Conservation (phyloP, 2,329 filamentous ascomycete genomes). For the Annulohypoxylon truncatum region DNA sequence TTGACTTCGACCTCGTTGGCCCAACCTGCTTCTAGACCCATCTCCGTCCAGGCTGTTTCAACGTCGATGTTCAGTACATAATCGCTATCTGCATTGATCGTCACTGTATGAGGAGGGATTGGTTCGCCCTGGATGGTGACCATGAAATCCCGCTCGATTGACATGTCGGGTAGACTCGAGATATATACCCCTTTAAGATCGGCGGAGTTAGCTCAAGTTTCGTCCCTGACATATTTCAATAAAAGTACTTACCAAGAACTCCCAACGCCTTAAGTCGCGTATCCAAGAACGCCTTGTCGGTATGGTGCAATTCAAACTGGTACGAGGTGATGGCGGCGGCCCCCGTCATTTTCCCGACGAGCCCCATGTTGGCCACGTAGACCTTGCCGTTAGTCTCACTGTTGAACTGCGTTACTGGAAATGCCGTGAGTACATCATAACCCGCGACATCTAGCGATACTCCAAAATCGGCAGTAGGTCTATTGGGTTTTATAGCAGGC, state of each 20-base stretch:
- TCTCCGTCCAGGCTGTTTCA: slow-evolving; percentile 79
- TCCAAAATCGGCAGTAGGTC: slow-evolving; percentile 65
- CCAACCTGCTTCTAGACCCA: slow-evolving; percentile 77
- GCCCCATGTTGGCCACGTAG: slow-evolving; percentile 76
- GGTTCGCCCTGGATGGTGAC: slow-evolving; percentile 78
- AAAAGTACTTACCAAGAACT: slow-evolving; percentile 65
- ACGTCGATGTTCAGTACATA: slow-evolving; percentile 82
- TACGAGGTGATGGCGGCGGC: slow-evolving; percentile 78
- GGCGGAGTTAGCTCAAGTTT: slow-evolving; percentile 21
- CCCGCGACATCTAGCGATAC: slow-evolving; percentile 72
- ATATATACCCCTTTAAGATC: slow-evolving; percentile 75
- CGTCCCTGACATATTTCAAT: neutral
- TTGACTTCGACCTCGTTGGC: slow-evolving; percentile 82
- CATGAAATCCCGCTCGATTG: slow-evolving; percentile 74
- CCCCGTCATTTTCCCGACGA: slow-evolving; percentile 91
- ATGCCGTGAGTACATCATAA: slow-evolving; percentile 85
- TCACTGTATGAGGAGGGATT: slow-evolving; percentile 75
- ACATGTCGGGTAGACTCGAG: slow-evolving; percentile 71
- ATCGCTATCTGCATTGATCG: slow-evolving; percentile 61
- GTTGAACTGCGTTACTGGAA: slow-evolving; percentile 70
- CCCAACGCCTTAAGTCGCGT: slow-evolving; percentile 84
- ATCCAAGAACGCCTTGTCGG: slow-evolving; percentile 72
- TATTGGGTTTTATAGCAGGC: slow-evolving; percentile 58
- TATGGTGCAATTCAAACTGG: slow-evolving; percentile 64
- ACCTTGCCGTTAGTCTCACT: slow-evolving; percentile 57